Evolutionary conservation across 2,329 filamentous ascomycete species (phyloP).

Genomic region (Aspergillus calidoustus): DNA sequence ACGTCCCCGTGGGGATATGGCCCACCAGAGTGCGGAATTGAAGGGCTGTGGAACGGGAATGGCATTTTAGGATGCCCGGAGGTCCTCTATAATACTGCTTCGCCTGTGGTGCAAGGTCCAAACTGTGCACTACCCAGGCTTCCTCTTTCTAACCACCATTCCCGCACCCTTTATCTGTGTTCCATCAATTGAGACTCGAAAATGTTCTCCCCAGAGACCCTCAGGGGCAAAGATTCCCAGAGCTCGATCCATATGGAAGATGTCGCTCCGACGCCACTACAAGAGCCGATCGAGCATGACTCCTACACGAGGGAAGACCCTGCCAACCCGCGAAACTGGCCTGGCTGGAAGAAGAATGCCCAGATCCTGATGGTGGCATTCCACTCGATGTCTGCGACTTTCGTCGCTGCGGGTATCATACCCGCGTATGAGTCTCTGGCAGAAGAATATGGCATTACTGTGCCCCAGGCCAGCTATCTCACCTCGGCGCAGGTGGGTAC

Average conservation of each 20-base stretch:
- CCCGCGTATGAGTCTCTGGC: constrained; percentile 53
- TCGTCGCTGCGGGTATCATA: constrained; percentile 50
- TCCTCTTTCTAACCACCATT: background rate
- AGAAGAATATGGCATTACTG: constrained; percentile 51
- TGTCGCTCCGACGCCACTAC: background rate
- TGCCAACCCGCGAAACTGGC: background rate
- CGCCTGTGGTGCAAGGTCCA: background rate
- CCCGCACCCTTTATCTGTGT: background rate
- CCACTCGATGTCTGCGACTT: constrained; percentile 62
- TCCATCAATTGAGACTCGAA: background rate
- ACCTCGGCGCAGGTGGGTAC: constrained; percentile 58
- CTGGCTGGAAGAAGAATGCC: constrained; percentile 43
- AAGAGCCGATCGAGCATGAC: background rate
- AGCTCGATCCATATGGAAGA: background rate
- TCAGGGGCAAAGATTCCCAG: background rate
- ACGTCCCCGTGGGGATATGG: background rate
- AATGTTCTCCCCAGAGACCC: background rate
- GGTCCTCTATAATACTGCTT: background rate
- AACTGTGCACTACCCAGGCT: background rate
- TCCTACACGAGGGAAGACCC: background rate
- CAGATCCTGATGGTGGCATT: constrained; percentile 61
- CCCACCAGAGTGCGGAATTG: background rate
- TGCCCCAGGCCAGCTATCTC: constrained; percentile 58
- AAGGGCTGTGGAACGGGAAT: background rate
- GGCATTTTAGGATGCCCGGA: background rate